Conservation (phyloP, 306 rosid species). For the Abrus precatorius region DNA sequence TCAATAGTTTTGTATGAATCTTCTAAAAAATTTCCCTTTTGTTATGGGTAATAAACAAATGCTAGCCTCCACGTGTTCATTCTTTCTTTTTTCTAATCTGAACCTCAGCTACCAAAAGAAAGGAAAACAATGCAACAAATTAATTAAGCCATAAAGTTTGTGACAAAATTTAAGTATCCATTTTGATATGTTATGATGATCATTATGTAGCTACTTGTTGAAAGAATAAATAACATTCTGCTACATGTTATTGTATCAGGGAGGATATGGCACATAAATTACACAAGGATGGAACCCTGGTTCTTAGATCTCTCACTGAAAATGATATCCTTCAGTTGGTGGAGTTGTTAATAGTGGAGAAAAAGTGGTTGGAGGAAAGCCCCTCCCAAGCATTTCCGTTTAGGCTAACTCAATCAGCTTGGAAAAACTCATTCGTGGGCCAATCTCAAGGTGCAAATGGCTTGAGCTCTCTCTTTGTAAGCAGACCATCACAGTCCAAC, state of each 20-base stretch:
- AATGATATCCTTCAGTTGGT: conserved; percentile 67
- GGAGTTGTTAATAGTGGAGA: conserved; percentile 70
- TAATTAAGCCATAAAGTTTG: conserved; percentile 7
- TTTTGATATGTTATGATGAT: conserved; percentile 22
- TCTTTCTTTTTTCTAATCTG: conserved; percentile 28
- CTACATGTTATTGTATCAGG: conserved; percentile 59
- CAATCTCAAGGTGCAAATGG: conserved; percentile 52
- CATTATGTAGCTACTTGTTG: conserved; percentile 31
- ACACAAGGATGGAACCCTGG: conserved; percentile 62
- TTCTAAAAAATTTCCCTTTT: conserved; percentile 20
- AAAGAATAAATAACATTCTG: conserved; percentile 35
- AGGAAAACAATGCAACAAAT: conserved; percentile 18
- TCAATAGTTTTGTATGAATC: conserved; percentile 13
- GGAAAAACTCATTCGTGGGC: conserved; percentile 43
- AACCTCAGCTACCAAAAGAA: conserved; percentile 21
- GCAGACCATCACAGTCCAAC: conserved; percentile 30
- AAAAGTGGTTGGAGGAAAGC: conserved; percentile 83
- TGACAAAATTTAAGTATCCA: not conserved
- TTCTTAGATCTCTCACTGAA: conserved; percentile 56
- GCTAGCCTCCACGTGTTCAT: not conserved
- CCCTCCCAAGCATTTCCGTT: conserved; percentile 68
- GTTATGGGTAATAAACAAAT: conserved; percentile 10
- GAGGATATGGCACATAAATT: conserved; percentile 69
- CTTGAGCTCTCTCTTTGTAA: conserved; percentile 67
- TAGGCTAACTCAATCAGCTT: conserved; percentile 49